phyloP scores from a whole-genome alignment of 2,329 filamentous ascomycete genomes.

The Sporothrix curviconia region DNA sequence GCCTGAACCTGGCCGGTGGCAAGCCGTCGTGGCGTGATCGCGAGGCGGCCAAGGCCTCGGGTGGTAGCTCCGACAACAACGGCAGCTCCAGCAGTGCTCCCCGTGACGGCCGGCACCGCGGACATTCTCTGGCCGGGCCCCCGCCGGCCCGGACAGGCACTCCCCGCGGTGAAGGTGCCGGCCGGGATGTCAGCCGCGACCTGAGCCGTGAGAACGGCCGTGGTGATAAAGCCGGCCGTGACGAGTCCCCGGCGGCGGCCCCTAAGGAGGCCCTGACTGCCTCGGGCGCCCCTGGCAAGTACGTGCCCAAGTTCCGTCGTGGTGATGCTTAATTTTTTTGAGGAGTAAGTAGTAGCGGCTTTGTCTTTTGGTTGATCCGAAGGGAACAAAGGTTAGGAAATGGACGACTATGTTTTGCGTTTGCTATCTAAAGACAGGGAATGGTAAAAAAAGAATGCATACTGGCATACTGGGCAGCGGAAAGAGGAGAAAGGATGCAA shows the following conservation, averaged over 20 bases:
- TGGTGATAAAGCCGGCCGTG: slow-evolving; percentile 21
- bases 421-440: too few species aligned
- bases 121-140: slow-evolving; percentile 33
- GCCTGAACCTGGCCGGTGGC: slow-evolving; percentile 45
- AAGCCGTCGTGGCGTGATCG: slow-evolving; percentile 56
- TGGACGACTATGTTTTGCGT: too few species aligned
- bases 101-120: slow-evolving; percentile 23
- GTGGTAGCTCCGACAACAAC: background rate
- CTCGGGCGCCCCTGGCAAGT: slow-evolving; percentile 51
- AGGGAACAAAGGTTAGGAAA: too few species aligned
- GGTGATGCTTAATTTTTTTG: slow-evolving; percentile 9
- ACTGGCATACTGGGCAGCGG: background rate
- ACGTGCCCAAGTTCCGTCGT: slow-evolving; percentile 43
- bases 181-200: background rate
- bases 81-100: background rate
- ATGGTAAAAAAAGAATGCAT: background rate
- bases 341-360: background rate
- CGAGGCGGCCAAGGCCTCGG: slow-evolving; percentile 40
- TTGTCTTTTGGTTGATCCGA: too few species aligned
- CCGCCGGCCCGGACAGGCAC: slow-evolving; percentile 40
- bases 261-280: slow-evolving; percentile 44
- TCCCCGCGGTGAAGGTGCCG: slow-evolving; percentile 20
- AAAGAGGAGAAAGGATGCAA: background rate
- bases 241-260: slow-evolving; percentile 36
- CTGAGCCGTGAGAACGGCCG: slow-evolving; percentile 32